These are phyloP conservation scores for Phaffomyces antillensis DNA, from an alignment of 805 yeast genomes.

Conservation along the genomic window DNA sequence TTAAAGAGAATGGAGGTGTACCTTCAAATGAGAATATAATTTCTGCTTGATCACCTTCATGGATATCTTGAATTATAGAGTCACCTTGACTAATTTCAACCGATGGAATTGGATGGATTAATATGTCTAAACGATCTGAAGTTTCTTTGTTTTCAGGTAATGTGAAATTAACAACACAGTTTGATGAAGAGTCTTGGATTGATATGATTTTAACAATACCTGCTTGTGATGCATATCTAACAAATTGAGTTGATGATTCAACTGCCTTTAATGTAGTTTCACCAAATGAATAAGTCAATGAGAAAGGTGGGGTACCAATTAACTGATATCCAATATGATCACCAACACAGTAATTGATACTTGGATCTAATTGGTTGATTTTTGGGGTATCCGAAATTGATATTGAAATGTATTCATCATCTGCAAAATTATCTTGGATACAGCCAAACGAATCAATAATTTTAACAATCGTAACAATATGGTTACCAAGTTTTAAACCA, in stretches of 20 bases:
- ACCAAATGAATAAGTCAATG: slow-evolving; percentile 67
- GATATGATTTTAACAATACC: slow-evolving; percentile 68
- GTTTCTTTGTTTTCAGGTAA: slow-evolving; percentile 26
- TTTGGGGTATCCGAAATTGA: slow-evolving; percentile 74
- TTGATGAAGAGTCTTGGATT: slow-evolving; percentile 65
- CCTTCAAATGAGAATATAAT: slow-evolving; percentile 78
- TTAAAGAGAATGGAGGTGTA: slow-evolving; percentile 82
- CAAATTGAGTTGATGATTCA: slow-evolving; percentile 41
- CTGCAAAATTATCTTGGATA: slow-evolving; percentile 35
- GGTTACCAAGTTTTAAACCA: slow-evolving; percentile 62
- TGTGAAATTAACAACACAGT: slow-evolving; percentile 61
- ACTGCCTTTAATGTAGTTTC: slow-evolving; percentile 51
- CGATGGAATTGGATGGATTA: slow-evolving; percentile 57
- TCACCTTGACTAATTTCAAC: slow-evolving; percentile 84
- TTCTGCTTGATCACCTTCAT: slow-evolving; percentile 92
- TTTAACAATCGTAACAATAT: slow-evolving; percentile 48
- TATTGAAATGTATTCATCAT: slow-evolving; percentile 40
- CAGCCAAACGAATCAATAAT: slow-evolving; percentile 72
- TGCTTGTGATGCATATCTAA: slow-evolving; percentile 71
- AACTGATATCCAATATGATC: slow-evolving; percentile 74
- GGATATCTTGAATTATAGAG: slow-evolving; percentile 68
- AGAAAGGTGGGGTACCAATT: slow-evolving; percentile 76
- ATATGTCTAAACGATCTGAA: slow-evolving; percentile 28
- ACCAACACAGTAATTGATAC: slow-evolving; percentile 77
- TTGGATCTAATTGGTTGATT: slow-evolving; percentile 39